These are phyloP conservation scores for Mycena leptocephala DNA, from an alignment of 768 basidiomycete species.

Conservation along the genomic window DNA sequence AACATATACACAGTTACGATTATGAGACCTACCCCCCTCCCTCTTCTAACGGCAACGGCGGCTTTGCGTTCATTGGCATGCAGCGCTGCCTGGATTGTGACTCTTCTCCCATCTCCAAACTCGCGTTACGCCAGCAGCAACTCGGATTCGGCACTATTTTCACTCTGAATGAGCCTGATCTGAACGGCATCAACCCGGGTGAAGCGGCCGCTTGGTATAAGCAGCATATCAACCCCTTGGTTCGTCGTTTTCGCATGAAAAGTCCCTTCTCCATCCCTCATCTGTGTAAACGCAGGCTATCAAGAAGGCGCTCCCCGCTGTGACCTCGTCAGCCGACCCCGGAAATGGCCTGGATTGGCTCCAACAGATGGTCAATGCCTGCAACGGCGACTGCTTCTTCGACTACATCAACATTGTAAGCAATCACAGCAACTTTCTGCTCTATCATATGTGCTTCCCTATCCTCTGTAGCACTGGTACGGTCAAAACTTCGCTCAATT, in stretches of 20 bases:
- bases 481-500: conserved; percentile 46
- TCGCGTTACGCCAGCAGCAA: conserved; percentile 48
- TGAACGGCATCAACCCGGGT: conserved; percentile 42
- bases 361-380: conserved; percentile 50
- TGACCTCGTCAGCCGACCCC: conserved; percentile 45
- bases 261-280: not conserved
- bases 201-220: conserved; percentile 55
- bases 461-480: conserved; percentile 9
- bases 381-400: conserved; percentile 47
- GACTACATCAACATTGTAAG: conserved; percentile 52
- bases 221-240: conserved; percentile 53
- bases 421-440: not conserved
- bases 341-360: conserved; percentile 54
- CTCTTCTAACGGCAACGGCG: conserved; percentile 53
- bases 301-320: no score
- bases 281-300: conserved; percentile 41
- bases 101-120: conserved; percentile 51
- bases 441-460: not conserved
- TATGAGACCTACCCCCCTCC: conserved; percentile 53
- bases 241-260: conserved; percentile 33
- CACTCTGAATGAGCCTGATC: conserved; percentile 54
- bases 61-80: conserved; percentile 56
- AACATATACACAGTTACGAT: conserved; percentile 48
- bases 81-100: conserved; percentile 53
- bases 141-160: conserved; percentile 32